A percentile compares a stretch with the other conserved stretches of the same genome.
Evolutionary conservation across 2,329 filamentous ascomycete genomes (phyloP).

Genomic region (Diaporthe citrichinensis): DNA sequence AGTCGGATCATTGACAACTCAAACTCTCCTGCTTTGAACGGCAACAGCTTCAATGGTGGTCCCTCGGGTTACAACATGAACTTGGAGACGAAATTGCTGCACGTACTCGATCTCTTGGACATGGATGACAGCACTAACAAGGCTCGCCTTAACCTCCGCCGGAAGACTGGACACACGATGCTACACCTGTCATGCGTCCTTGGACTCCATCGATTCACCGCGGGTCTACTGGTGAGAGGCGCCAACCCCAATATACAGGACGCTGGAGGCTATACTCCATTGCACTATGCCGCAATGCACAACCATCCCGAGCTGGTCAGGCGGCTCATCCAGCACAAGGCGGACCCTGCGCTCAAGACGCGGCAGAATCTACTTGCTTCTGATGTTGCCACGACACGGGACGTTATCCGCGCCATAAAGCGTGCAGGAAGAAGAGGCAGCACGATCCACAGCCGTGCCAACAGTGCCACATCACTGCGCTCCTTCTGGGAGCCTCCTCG

Average conservation of each 20-base stretch:
- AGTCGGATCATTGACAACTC: conserved; percentile 69
- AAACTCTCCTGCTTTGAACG: conserved; percentile 59
- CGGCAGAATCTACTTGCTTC: conserved; percentile 78
- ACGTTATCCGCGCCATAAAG: conserved; percentile 74
- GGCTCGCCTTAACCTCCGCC: conserved; percentile 76
- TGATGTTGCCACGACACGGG: conserved; percentile 77
- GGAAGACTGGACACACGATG: conserved; percentile 81
- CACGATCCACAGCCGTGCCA: conserved; percentile 72
- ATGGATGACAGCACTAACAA: conserved; percentile 79
- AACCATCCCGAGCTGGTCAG: conserved; percentile 82
- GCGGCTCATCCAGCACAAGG: conserved; percentile 79
- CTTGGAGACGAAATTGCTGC: conserved; percentile 78
- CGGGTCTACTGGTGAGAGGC: conserved; percentile 82
- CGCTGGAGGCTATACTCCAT: conserved; percentile 83
- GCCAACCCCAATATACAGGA: conserved; percentile 82
- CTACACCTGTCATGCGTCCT: conserved; percentile 84
- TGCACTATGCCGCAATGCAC: conserved; percentile 86
- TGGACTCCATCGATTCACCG: conserved; percentile 81
- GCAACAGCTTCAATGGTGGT: conserved; percentile 51
- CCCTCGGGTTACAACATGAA: conserved; percentile 49
- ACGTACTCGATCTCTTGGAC: conserved; percentile 83
- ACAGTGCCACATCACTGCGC: conserved; percentile 76
- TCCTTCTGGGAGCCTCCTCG: conserved; percentile 75
- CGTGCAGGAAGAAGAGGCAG: conserved; percentile 74
- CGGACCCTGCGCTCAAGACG: conserved; percentile 79